phyloP scores from a whole-genome alignment of 1,284 basidiomycete species.

The Ganoderma lingzhi region DNA sequence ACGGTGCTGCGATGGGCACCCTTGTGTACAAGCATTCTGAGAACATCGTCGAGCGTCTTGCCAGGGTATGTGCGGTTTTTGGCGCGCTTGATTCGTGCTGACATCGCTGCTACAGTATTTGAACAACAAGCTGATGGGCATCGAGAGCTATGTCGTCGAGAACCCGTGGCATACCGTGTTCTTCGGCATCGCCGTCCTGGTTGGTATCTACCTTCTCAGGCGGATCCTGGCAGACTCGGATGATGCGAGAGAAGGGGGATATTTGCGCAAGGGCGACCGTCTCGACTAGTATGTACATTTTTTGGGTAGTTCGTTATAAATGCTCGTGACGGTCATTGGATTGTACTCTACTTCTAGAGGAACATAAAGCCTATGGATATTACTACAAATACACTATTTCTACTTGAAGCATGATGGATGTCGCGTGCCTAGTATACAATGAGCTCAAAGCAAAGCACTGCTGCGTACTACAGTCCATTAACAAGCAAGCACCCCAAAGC shows the following conservation, averaged over 20 bases:
- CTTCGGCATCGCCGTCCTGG: constrained; percentile 34
- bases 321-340: constrained; percentile 13
- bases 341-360: constrained; percentile 17
- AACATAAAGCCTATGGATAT: constrained; percentile 15
- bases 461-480: constrained; percentile 5
- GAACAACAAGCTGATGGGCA: constrained; percentile 54
- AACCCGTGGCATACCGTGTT: constrained; percentile 45
- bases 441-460: not conserved
- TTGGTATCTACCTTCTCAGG: constrained; percentile 25
- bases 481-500: not conserved
- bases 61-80: constrained; percentile 57
- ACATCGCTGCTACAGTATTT: constrained; percentile 50
- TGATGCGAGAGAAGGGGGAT: constrained; percentile 30
- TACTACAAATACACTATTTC: constrained; percentile 22
- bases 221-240: constrained; percentile 30
- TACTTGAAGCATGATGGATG: constrained; percentile 8
- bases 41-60: constrained; percentile 71
- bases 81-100: not conserved
- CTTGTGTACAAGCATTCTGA: constrained; percentile 72
- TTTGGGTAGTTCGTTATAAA: constrained; percentile 1
- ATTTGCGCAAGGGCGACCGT: constrained; percentile 30
- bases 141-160: constrained; percentile 54
- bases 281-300: constrained; percentile 25
- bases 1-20: constrained; percentile 67
- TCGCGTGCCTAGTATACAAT: constrained; percentile 18